Evolutionary conservation across 2,329 filamentous ascomycete genomes (phyloP).

Genomic region (Colletotrichum cereale): DNA sequence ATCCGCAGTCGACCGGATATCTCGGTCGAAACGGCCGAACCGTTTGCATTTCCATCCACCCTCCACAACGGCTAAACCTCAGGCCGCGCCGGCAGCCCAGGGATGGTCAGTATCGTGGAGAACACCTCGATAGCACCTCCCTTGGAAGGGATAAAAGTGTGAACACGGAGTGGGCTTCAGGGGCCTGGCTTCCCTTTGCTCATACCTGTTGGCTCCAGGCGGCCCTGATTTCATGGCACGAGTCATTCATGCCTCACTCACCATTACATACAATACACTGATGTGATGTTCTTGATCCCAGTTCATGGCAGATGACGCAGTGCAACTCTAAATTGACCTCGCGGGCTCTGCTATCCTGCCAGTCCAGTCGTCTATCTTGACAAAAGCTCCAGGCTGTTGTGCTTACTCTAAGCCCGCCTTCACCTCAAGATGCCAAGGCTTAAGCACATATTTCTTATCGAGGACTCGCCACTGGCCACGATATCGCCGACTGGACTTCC

Average conservation of each 20-base stretch:
- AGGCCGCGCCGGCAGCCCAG: neutral
- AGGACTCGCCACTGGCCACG: neutral
- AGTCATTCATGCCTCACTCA: neutral
- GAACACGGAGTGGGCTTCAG: too few species aligned
- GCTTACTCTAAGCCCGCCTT: neutral
- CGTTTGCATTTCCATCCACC: neutral
- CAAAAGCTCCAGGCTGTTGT: neutral
- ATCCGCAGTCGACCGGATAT: slow-evolving; percentile 12
- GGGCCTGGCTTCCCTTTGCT: neutral
- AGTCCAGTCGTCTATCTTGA: neutral
- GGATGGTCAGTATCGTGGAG: too few species aligned
- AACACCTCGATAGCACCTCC: neutral
- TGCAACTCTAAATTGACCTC: slow-evolving; percentile 27
- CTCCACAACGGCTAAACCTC: neutral
- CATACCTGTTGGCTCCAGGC: neutral
- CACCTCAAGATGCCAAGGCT: neutral
- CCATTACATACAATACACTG: neutral
- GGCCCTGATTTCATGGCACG: neutral
- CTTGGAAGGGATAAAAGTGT: neutral
- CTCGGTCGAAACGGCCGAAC: slow-evolving; percentile 14
- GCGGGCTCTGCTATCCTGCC: neutral
- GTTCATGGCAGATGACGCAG: neutral
- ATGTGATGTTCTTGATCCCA: neutral
- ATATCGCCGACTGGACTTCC: neutral
- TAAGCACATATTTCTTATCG: neutral